phyloP scores from a whole-genome alignment of 2,329 filamentous ascomycete genomes.

The Leptographium radiaticola region DNA sequence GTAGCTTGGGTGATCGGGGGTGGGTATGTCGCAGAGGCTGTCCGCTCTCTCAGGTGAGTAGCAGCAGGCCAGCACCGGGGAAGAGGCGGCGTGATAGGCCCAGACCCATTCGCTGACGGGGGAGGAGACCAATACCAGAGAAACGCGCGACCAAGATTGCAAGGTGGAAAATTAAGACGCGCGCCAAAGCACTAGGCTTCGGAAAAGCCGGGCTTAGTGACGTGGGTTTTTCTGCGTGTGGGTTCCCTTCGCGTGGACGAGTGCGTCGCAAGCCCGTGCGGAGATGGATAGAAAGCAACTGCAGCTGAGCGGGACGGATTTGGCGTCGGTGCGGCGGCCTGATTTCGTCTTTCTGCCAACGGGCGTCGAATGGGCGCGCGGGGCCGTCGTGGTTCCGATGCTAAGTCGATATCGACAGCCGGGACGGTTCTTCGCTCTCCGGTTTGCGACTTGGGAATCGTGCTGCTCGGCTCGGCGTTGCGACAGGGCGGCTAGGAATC shows the following conservation, averaged over 20 bases:
- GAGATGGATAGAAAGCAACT: neutral
- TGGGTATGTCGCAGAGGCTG: neutral
- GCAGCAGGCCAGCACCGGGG: neutral
- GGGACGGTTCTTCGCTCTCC: too few species aligned
- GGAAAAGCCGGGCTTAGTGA: slow-evolving; percentile 3
- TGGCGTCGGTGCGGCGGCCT: too few species aligned
- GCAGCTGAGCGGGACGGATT: too few species aligned
- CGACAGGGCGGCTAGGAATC: neutral
- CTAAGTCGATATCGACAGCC: too few species aligned
- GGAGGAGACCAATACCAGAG: neutral
- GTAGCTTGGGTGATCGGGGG: slow-evolving; percentile 1
- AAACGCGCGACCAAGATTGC: neutral
- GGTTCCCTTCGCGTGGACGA: neutral
- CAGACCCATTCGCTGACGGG: slow-evolving; percentile 2
- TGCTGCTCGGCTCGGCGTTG: too few species aligned
- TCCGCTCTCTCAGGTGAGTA: neutral
- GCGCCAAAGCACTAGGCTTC: slow-evolving; percentile 1
- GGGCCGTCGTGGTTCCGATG: too few species aligned
- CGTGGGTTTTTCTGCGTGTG: neutral
- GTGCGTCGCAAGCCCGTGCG: neutral
- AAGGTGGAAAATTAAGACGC: slow-evolving; percentile 1
- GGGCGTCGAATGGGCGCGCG: too few species aligned
- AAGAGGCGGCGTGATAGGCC: neutral
- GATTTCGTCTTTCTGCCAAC: too few species aligned
- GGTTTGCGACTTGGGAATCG: too few species aligned